phyloP scores from a whole-genome alignment of 73 alveolate genomes.

The Stentor roeselii region DNA sequence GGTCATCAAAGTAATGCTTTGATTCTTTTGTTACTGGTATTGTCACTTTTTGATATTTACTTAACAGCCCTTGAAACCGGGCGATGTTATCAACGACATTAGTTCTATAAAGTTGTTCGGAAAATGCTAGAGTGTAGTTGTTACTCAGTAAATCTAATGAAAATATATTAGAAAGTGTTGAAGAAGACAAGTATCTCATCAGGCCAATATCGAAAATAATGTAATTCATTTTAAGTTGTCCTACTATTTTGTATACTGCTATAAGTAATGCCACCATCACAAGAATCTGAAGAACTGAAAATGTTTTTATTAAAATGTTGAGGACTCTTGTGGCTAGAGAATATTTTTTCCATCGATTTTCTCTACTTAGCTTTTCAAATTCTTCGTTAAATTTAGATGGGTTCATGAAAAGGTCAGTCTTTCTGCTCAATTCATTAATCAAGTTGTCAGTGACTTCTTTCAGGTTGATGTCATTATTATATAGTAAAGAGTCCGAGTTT shows the following conservation, averaged over 20 bases:
- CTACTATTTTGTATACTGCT: no score
- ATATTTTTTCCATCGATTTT: no score
- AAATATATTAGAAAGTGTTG: background rate
- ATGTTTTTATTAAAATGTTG: background rate
- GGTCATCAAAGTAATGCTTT: background rate
- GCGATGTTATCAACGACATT: background rate
- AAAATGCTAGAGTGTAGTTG: background rate
- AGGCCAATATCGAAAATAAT: background rate
- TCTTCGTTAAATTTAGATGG: no score
- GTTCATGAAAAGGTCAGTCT: no score
- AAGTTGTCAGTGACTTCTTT: no score
- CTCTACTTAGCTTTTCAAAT: no score
- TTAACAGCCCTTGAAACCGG: background rate
- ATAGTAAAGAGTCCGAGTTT: no score
- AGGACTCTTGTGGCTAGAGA: background rate
- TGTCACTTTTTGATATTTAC: background rate
- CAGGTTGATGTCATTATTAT: no score
- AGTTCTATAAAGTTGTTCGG: background rate
- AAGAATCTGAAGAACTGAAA: background rate
- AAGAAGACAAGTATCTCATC: background rate
- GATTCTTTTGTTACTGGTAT: background rate
- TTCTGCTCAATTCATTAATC: no score
- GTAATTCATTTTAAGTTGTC: no score
- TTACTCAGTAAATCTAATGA: background rate
- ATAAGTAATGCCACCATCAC: background rate